Evolutionary conservation across 768 basidiomycete species (phyloP), one percentile per base, ranked within the genome.

Genomic region (Wakefieldia striispora): DNA sequence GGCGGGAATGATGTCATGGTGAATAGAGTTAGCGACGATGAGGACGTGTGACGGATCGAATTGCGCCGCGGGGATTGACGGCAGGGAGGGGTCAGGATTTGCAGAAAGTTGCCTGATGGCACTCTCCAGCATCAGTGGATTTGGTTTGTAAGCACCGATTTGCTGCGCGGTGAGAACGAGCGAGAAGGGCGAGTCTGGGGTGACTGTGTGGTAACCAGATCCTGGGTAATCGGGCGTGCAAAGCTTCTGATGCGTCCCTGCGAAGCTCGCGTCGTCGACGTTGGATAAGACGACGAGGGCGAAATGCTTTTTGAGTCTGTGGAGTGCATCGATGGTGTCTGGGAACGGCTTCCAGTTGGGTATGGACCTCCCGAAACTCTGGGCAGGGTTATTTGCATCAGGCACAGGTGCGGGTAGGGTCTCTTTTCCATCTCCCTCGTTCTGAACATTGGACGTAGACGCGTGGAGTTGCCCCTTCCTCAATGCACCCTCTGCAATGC

Each of bases 251-350:
- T 83, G 82, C 0, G 86, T 88, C 54, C 75, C 68, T 3, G 75
- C 69, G 61, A 88, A 87, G 27, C 84, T 84, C 20, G 57, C 61
- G 49, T 75, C 75, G 55, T 91, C 88, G 60, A 90, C 82, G 65
- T 91, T 90, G 56, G 86, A 88, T 34, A 90, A 74, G 6, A 88
- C 84, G 51, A 82, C 75, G 50, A 90, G 81, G 47, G 82, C 83
- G 71, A 80, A 89, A 60, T 78, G 76, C 48, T 74, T 72, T 33
- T 84, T 74, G 44, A 90, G 79, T 24, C 72, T 66, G 42, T 72
- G 75, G 6, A 91, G 78, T 0, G 86, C 87, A 14, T 68, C 64
- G 50, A 72, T 65, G 9, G 83, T 84, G 65, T 90, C 88, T 0
- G 81, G 77, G 69, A 89, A 90, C 7, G 81, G 72, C 2, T 72